Percentiles rank a stretch among this genome's conserved stretches.
Evolutionary conservation across 495 filamentous ascomycete genomes (phyloP).

Genomic region (Neurospora discreta): DNA sequence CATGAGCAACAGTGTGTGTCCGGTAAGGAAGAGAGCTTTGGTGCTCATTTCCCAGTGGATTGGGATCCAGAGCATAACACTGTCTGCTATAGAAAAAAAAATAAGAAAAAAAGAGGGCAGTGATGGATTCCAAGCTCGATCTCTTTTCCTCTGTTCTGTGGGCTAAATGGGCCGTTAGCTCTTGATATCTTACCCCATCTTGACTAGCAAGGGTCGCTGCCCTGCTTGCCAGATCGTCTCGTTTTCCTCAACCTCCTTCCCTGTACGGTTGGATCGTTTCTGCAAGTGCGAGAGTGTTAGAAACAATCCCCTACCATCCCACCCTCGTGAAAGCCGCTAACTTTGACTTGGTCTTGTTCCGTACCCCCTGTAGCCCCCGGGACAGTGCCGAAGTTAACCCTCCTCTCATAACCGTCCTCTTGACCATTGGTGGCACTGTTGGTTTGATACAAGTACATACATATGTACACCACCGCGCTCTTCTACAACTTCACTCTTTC

Average conservation of each 20-base stretch:
- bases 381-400: conserved; percentile 31
- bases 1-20: neutral
- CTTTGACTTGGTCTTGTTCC: conserved; percentile 30
- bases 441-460: conserved; percentile 40
- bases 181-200: conserved; percentile 20
- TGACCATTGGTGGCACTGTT: conserved; percentile 30
- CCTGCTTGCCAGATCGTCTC: conserved; percentile 33
- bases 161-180: conserved; percentile 3
- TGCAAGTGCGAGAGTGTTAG: conserved; percentile 34
- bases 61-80: conserved; percentile 11
- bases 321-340: conserved; percentile 30
- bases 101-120: conserved; percentile 3
- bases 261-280: conserved; percentile 40
- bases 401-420: conserved; percentile 37
- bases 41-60: neutral
- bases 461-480: conserved; percentile 26
- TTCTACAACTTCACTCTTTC: conserved; percentile 20
- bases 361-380: conserved; percentile 30
- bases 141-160: neutral
- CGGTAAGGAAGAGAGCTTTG: neutral
- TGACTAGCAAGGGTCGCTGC: conserved; percentile 17
- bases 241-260: conserved; percentile 41
- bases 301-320: conserved; percentile 28
- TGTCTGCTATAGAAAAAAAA: conserved; percentile 10
- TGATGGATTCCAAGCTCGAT: neutral